Evolutionary conservation across 805 yeast species (phyloP).

Genomic region (Teunomyces aglyptinius): DNA sequence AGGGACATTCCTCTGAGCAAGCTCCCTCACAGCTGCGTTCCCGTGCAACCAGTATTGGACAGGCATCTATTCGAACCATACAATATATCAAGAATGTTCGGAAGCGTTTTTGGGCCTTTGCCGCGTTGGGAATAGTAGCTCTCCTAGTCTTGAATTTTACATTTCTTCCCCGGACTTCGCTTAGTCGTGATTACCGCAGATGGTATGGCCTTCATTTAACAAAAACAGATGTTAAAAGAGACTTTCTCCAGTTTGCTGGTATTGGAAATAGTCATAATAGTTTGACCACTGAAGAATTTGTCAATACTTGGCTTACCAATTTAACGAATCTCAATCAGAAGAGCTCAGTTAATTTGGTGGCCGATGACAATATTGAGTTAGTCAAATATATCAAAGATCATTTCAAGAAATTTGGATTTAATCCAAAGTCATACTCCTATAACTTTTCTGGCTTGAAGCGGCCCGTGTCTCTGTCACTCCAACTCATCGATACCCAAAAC

Average conservation of each 20-base stretch:
- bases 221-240: conserved; percentile 65
- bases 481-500: conserved; percentile 20
- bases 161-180: conserved; percentile 81
- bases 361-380: conserved; percentile 26
- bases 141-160: conserved; percentile 59
- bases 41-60: conserved; percentile 1
- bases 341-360: conserved; percentile 19
- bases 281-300: conserved; percentile 23
- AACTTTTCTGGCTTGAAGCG: conserved; percentile 12
- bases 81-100: conserved; percentile 4
- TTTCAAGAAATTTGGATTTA: conserved; percentile 29
- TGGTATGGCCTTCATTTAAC: conserved; percentile 67
- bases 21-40: background rate
- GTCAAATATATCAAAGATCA: conserved; percentile 21
- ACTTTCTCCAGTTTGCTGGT: conserved; percentile 43
- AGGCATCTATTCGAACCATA: conserved; percentile 1
- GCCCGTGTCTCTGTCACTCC: conserved; percentile 28
- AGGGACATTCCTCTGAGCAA: background rate
- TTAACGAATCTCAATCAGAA: conserved; percentile 24
- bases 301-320: conserved; percentile 26
- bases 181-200: conserved; percentile 76
- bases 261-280: conserved; percentile 19
- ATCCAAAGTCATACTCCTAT: conserved; percentile 16
- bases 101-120: conserved; percentile 43
- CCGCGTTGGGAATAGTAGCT: conserved; percentile 49